Evolutionary conservation across 495 filamentous ascomycete genomes (phyloP).

Genomic region (Daldinia concentrica): DNA sequence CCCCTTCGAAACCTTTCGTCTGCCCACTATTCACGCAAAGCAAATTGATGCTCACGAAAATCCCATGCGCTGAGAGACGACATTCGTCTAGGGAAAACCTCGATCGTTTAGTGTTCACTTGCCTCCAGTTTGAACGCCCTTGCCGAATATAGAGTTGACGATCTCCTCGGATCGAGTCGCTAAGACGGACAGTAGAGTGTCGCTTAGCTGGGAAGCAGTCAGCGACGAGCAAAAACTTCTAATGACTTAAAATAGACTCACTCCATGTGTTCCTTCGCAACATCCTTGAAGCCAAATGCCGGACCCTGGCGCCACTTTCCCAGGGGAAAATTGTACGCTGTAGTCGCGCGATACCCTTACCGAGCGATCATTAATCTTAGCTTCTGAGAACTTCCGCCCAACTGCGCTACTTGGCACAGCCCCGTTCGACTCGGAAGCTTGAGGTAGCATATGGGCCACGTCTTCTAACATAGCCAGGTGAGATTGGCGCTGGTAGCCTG

Average conservation of each 20-base stretch:
- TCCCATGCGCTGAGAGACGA: neutral
- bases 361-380: constrained; percentile 30
- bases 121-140: neutral
- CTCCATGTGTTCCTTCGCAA: constrained; percentile 90
- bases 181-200: constrained; percentile 80
- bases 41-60: no score
- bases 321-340: constrained; percentile 70
- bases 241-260: constrained; percentile 56
- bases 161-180: constrained; percentile 80
- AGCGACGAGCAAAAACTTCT: neutral
- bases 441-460: constrained; percentile 69
- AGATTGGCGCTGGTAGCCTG: constrained; percentile 81
- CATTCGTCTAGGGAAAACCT: neutral
- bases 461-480: constrained; percentile 81
- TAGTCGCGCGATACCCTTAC: constrained; percentile 71
- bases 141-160: constrained; percentile 77
- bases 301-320: constrained; percentile 69
- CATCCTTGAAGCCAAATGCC: constrained; percentile 96
- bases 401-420: constrained; percentile 39
- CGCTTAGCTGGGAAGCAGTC: constrained; percentile 64
- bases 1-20: no score
- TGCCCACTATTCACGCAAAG: no score
- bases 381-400: constrained; percentile 45
- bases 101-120: neutral
- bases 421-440: constrained; percentile 36